Evolutionary conservation across 2,329 filamentous ascomycete genomes (phyloP), one percentile per base, ranked within the genome.

Genomic region (Tetracladium maxilliforme): DNA sequence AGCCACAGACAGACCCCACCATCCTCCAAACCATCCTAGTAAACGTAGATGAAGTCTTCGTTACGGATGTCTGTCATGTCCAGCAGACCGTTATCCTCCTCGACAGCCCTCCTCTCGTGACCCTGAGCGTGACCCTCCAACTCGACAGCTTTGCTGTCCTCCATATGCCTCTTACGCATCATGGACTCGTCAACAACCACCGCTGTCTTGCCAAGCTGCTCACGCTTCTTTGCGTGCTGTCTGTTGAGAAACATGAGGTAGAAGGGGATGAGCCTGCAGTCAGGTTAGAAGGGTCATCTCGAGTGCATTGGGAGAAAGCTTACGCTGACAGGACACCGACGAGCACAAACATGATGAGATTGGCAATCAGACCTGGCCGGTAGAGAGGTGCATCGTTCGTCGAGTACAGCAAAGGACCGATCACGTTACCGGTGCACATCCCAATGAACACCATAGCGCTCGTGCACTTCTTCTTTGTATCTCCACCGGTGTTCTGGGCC

Each of bases 381-480:
- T 76, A 76, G 3, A 57, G 45, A 0, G 70, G 70, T 16, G 60
- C 63, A 36, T 76, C 68, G 3, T 57, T 57, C 0, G 67, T 63
- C 4, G 63, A 71, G 43, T 74, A 79, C 1, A 78, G 51, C 23
- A 70, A 60, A 0, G 73, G 73, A 0, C 72, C 73, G 13, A 77
- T 51, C 1, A 48, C 40, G 23, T 51, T 79, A 6, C 73, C 74
- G 2, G 62, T 63, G 26, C 64, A 74, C 30, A 71, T 64, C 4
- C 71, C 70, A 23, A 79, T 59, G 37, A 79, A 73, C 2, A 79
- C 52, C 6, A 75, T 54, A 9, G 62, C 70, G 0, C 70, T 76
- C 0, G 65, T 73, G 7, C 65, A 62, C 39, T 77, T 78, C 33
- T 70, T 67, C 47, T 80, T 80, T 0, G 73, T 79, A 39, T 79